Base-by-base conservation (phyloP, 805 yeast genomes). In the Metschnikowia baotianmanensis region DNA sequence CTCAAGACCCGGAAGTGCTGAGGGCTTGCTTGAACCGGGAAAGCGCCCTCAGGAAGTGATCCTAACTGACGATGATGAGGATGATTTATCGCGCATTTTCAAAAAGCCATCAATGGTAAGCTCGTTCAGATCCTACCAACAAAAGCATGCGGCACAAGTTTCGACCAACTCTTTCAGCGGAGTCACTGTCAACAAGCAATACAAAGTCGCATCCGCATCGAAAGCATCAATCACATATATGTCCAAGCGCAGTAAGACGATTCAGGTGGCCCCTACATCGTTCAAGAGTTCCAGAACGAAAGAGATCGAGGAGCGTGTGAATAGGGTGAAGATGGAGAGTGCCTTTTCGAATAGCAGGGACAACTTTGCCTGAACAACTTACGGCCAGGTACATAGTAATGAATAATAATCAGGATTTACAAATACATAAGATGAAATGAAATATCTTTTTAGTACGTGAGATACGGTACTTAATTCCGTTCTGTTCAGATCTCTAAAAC, bases 141-240 rank as follows among this genome's bases (percentile, higher is more conserved):
- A 62, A 25, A 59, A 61, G n/a, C 67, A 62, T 33, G 65, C 61
- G 11, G 65, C 62, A 24, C 69, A 62, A 40, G 66, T 67, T 40
- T 74, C 67, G 26, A 73, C 71, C 18, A 67, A 62, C 18, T 51
- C 56, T 18, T 69, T 69, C 45, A 55, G 65, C 17, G 74, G 74
- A 5, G 84, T 82, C 15, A 77, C 77, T 1, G 59, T 78, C 5
- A 69, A 78, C 32, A 75, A 74, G 24, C 69, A 74, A 21, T 76
- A 77, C 52, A 79, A 71, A 55, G 70, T 73, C 9, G 82, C 78
- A 1, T 69, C 78, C 1, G 77, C 82, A 6, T 63, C 77, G 4
- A 75, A 70, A 45, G 77, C 84, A 1, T 76, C 84, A 7, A 74
- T 84, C 47, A 74, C 82, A 33, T 74, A 74, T 40, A 56, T 77